Percentiles rank a stretch among this genome's conserved stretches.
These are phyloP conservation scores for Eucalyptus pumila DNA, from an alignment of 345 rosid genomes.

Conservation along the genomic window DNA sequence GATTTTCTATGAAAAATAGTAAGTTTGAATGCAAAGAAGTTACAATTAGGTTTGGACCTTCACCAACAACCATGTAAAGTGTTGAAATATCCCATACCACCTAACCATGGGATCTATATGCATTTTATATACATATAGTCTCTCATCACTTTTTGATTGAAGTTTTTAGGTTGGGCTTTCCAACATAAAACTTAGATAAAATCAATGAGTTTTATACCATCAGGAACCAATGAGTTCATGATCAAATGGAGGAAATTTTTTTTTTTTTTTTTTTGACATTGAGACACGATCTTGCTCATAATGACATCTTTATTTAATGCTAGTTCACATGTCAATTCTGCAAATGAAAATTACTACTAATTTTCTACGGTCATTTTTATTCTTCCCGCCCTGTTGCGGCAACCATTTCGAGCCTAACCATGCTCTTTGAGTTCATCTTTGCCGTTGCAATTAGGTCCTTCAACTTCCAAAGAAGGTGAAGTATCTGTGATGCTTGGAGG, in stretches of 20 bases:
- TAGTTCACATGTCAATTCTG: not conserved
- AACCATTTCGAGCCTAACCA: not conserved
- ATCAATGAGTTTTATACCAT: not conserved
- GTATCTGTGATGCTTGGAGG: not conserved
- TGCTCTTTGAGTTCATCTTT: constrained; percentile 11
- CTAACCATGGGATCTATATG: too few relatives aligned
- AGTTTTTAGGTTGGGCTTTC: not conserved
- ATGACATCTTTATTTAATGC: not conserved
- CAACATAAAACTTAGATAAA: not conserved
- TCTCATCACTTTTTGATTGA: not conserved
- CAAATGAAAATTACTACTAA: not conserved
- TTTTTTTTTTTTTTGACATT: not conserved
- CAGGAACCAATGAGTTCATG: not conserved
- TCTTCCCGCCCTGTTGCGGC: constrained; percentile 13
- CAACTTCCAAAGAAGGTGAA: constrained; percentile 23
- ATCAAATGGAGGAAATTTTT: not conserved
- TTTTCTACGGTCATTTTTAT: not conserved
- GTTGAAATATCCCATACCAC: not conserved
- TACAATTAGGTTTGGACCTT: not conserved
- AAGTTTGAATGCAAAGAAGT: not conserved
- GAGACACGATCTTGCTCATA: not conserved
- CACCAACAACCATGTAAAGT: not conserved
- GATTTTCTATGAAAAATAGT: too few relatives aligned
- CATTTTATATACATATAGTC: not conserved
- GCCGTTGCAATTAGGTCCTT: constrained; percentile 4